phyloP scores from a whole-genome alignment of 208 protist genomes.

The Leishmania guyanensis region DNA sequence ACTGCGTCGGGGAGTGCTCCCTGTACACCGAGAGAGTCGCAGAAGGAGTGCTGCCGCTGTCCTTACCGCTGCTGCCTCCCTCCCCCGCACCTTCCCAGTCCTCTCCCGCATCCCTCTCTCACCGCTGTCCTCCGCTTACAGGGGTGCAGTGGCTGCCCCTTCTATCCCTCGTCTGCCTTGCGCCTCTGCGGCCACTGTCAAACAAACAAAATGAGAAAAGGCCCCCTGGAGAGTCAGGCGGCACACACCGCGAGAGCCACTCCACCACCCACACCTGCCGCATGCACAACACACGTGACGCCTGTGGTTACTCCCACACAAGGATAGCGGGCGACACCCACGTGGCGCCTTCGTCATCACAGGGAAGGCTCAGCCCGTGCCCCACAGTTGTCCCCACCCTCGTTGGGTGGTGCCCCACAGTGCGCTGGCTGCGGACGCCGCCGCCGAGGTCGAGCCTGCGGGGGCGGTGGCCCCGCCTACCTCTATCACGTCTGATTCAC shows the following conservation, averaged over 20 bases:
- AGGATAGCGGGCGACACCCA: neutral
- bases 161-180: neutral
- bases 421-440: slow-evolving; percentile 25
- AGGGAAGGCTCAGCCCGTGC: slow-evolving; percentile 10
- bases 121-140: neutral
- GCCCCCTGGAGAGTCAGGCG: neutral
- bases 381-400: slow-evolving; percentile 35
- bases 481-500: neutral
- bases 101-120: neutral
- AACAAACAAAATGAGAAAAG: neutral
- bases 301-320: neutral
- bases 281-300: neutral
- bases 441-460: slow-evolving; percentile 15
- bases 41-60: neutral
- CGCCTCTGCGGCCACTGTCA: neutral
- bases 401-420: slow-evolving; percentile 41
- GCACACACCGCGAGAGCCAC: slow-evolving; percentile 6
- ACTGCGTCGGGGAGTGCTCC: neutral
- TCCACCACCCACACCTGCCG: neutral
- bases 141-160: neutral
- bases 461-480: neutral
- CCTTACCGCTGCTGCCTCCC: neutral
- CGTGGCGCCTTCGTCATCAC: neutral
- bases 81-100: too few species aligned
- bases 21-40: neutral